These are phyloP conservation scores for Striga hermonthica DNA, from an alignment of 305 asterid species.

Conservation along the genomic window DNA sequence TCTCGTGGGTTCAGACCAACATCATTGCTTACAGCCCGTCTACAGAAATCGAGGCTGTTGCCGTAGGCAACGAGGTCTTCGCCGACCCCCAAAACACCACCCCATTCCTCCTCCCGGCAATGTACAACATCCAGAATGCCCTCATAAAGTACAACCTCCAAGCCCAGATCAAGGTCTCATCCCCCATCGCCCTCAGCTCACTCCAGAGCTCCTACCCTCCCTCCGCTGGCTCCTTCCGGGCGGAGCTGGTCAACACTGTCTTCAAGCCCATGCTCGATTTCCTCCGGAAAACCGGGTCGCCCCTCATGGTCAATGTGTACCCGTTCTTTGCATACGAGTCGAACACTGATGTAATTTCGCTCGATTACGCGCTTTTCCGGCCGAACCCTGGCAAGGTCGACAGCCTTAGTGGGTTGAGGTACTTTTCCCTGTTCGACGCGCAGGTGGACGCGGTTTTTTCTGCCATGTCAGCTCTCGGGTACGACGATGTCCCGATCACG, in stretches of 20 bases:
- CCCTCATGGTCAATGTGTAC: conserved; percentile 77
- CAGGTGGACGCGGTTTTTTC: conserved; percentile 91
- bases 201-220: conserved; percentile 84
- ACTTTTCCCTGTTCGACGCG: conserved; percentile 80
- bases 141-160: conserved; percentile 54
- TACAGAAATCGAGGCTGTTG: conserved; percentile 72
- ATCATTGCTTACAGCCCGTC: conserved; percentile 68
- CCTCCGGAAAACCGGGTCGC: conserved; percentile 65
- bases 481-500: conserved; percentile 53
- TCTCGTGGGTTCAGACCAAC: conserved; percentile 62
- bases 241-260: conserved; percentile 59
- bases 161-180: conserved; percentile 53
- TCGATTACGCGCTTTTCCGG: conserved; percentile 78
- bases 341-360: conserved; percentile 69
- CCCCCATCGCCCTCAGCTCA: conserved; percentile 80
- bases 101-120: conserved; percentile 63
- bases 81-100: conserved; percentile 78
- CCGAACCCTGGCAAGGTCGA: conserved; percentile 74
- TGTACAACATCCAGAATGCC: conserved; percentile 68
- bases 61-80: conserved; percentile 91
- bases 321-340: conserved; percentile 90
- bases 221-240: conserved; percentile 78
- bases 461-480: conserved; percentile 69
- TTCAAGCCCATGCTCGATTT: conserved; percentile 77
- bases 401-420: conserved; percentile 63